Evolutionary conservation across 208 protist species (phyloP).

Genomic region (Vickermania ingenoplastis): DNA sequence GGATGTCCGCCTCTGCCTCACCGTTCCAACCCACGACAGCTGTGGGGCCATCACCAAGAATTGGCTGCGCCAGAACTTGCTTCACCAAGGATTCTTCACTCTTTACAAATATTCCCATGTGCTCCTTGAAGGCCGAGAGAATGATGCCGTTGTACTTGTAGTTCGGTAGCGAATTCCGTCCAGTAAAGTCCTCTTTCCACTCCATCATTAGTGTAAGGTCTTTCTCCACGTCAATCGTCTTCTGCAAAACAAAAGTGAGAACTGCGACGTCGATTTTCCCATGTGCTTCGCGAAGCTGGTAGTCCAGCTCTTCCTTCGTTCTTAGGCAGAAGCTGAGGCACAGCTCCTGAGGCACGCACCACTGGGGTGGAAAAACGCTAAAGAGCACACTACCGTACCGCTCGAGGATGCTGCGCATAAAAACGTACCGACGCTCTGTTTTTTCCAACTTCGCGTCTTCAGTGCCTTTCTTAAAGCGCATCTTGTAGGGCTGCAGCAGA

Average conservation of each 20-base stretch:
- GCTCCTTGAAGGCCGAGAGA: slow-evolving; percentile 67
- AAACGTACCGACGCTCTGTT: slow-evolving; percentile 89
- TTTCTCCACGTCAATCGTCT: slow-evolving; percentile 90
- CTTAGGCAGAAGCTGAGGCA: slow-evolving; percentile 86
- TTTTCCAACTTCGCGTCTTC: slow-evolving; percentile 82
- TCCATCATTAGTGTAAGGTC: slow-evolving; percentile 77
- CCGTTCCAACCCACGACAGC: slow-evolving; percentile 60
- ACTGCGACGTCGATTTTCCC: slow-evolving; percentile 76
- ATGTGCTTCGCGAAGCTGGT: slow-evolving; percentile 48
- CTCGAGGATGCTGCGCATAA: slow-evolving; percentile 72
- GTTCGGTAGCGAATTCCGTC: slow-evolving; percentile 37
- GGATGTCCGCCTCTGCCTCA: slow-evolving; percentile 32
- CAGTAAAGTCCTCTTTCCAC: slow-evolving; percentile 66
- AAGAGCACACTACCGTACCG: slow-evolving; percentile 65
- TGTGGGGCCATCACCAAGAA: slow-evolving; percentile 73
- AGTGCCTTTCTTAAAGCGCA: slow-evolving; percentile 77
- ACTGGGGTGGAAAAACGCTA: slow-evolving; percentile 81
- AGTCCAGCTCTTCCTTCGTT: slow-evolving; percentile 83
- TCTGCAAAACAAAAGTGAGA: slow-evolving; percentile 85
- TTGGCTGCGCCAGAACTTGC: slow-evolving; percentile 67
- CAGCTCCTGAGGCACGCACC: slow-evolving; percentile 89
- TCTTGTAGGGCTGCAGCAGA: slow-evolving; percentile 71
- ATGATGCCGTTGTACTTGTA: slow-evolving; percentile 83
- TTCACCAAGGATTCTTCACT: slow-evolving; percentile 82
- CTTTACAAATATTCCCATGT: slow-evolving; percentile 72